Evolutionary conservation across 345 rosid genomes (phyloP), one percentile per base, ranked within the genome.

Genomic region (Kernera saxatilis): DNA sequence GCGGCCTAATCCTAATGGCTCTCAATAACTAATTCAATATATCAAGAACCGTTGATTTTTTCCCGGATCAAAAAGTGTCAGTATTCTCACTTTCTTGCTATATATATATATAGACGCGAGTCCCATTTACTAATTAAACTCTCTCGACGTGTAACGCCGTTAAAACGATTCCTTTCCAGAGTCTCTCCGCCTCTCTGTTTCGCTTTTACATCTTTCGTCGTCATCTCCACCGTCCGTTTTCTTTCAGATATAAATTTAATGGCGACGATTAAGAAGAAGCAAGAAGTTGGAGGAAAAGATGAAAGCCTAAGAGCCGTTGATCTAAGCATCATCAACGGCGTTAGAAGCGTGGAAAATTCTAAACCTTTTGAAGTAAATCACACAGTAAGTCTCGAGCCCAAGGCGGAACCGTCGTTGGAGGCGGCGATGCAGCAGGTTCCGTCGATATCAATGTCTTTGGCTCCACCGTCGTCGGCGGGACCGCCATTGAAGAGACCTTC

Each of bases 401-500:
- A 87, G 49, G 19, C 80, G 41, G 95, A 88, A 69, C 85, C 82
- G 4, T 76, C 80, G 44, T 13, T 60, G 1, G 82, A 73, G 15
- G 75, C 66, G 10, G 48, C 50, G n/a, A 14, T 56, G 25, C 58
- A 49, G 14, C 83, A 71, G 21, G 71, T 67, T 17, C 86, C 90
- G 17, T 33, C 83, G 5, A 37, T 50, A 7, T 67, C 79, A n/a
- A 69, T 69, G 43, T 48, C 79, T 19, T 62, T 77, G 3, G 52
- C 78, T 73, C 79, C 86, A 19, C 63, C 79, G 5, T 54, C 79
- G 41, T 29, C 79, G 44, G 32, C 29, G n/a, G 48, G 41, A 64
- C 79, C 78, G 8, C 83, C 83, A 48, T 78, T 79, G 37, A 89
- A 81, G 72, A 80, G 93, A 55, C 72, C 89, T 13, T 85, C 93